Conservation (phyloP, 805 yeast genomes). For the Wickerhamomyces sydowiorum region DNA sequence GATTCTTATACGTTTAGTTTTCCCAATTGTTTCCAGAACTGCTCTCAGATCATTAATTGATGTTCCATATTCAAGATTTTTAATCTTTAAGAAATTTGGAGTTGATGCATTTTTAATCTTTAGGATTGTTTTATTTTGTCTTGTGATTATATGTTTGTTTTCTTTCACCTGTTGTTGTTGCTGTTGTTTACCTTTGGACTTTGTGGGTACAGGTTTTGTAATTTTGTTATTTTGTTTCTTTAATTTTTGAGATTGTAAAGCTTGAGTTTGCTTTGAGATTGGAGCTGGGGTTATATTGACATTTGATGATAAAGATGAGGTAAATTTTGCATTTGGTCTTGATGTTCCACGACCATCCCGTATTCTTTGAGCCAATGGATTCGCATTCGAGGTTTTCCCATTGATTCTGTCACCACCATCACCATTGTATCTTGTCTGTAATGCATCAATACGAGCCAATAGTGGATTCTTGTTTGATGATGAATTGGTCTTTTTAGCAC, state of each 20-base stretch:
- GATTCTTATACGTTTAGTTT: slow-evolving; percentile 20
- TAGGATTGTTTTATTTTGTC: not conserved
- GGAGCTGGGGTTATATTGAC: not conserved
- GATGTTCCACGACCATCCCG: not conserved
- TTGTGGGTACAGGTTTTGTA: not conserved
- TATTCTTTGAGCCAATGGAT: slow-evolving; percentile 1
- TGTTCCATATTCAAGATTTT: slow-evolving; percentile 27
- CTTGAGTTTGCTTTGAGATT: not conserved
- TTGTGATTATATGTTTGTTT: not conserved
- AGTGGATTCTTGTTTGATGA: not conserved
- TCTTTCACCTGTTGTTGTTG: too few relatives aligned
- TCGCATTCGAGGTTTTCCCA: not conserved
- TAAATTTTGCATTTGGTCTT: not conserved
- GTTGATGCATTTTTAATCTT: slow-evolving; percentile 19
- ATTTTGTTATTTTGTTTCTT: slow-evolving; percentile 1
- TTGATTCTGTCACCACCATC: not conserved
- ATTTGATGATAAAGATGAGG: not conserved
- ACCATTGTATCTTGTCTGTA: not conserved
- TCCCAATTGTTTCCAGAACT: slow-evolving; percentile 20
- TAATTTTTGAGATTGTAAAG: not conserved
- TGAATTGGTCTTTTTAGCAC: not conserved
- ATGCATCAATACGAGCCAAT: not conserved
- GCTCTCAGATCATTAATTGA: slow-evolving; percentile 22
- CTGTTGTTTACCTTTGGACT: too few relatives aligned
- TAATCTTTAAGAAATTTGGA: slow-evolving; percentile 22